Conservation (phyloP, 1,139 yeast species). For the Suhomyces yuchorum region DNA sequence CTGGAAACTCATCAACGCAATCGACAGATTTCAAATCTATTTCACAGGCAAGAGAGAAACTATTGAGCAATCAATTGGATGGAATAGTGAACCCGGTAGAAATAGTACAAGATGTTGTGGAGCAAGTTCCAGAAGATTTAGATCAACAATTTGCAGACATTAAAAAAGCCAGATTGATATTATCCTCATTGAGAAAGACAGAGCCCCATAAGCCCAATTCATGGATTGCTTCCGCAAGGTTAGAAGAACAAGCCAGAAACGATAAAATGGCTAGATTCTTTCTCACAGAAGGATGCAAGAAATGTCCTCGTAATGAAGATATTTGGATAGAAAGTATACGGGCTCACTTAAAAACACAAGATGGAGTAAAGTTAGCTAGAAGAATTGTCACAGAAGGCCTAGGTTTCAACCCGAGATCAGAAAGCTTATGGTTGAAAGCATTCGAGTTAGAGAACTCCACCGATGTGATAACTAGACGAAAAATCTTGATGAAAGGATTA, state of each 20-base stretch:
- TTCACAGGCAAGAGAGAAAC: conserved; percentile 54
- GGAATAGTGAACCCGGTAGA: conserved; percentile 13
- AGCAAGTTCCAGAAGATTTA: not conserved
- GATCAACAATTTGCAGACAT: conserved; percentile 48
- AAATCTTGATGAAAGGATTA: conserved; percentile 63
- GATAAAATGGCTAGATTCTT: conserved; percentile 57
- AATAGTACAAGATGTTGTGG: conserved; percentile 5
- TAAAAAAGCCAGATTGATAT: conserved; percentile 58
- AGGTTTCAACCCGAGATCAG: conserved; percentile 54
- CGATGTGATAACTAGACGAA: conserved; percentile 52
- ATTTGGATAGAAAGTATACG: conserved; percentile 84
- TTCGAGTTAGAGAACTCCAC: conserved; percentile 55
- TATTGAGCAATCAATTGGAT: conserved; percentile 53
- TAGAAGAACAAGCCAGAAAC: conserved; percentile 70
- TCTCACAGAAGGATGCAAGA: conserved; percentile 71
- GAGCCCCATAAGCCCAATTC: conserved; percentile 76
- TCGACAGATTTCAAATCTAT: conserved; percentile 51
- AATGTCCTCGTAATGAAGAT: conserved; percentile 66
- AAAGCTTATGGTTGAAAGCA: conserved; percentile 74
- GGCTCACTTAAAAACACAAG: conserved; percentile 54
- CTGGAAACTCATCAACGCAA: conserved; percentile 24
- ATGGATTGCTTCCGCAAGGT: conserved; percentile 86
- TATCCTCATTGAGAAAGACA: conserved; percentile 67
- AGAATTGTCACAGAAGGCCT: conserved; percentile 69
- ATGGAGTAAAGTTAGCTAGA: conserved; percentile 45